Evolutionary conservation across 2,329 filamentous ascomycete species (phyloP).

Genomic region (Thielaviopsis ethacetica): DNA sequence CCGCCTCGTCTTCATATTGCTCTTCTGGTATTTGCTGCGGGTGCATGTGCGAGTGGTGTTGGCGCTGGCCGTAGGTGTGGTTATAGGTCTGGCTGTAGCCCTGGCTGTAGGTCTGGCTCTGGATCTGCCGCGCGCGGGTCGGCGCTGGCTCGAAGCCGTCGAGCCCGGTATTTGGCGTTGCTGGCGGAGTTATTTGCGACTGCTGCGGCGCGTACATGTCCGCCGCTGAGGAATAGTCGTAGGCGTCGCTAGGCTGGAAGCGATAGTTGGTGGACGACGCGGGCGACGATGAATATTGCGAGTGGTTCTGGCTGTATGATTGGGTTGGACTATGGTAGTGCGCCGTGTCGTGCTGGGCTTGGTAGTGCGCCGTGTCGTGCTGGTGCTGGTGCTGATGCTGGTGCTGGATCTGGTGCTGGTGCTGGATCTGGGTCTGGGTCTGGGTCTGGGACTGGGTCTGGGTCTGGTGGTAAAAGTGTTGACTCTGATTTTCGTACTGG

Average conservation of each 20-base stretch:
- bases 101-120: not conserved
- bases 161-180: constrained; percentile 53
- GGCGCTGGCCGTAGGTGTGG: not conserved
- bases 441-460: too few species aligned
- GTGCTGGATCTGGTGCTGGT: not conserved
- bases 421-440: too few species aligned
- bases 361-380: not conserved
- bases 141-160: constrained; percentile 33
- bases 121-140: constrained; percentile 16
- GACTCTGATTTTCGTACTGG: too few species aligned
- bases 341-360: not conserved
- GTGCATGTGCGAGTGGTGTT: not conserved
- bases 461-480: too few species aligned
- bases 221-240: constrained; percentile 15
- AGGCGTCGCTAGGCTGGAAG: constrained; percentile 9
- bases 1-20: not conserved
- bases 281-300: not conserved
- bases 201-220: constrained; percentile 25
- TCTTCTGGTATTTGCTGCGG: not conserved
- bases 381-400: not conserved
- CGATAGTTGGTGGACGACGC: constrained; percentile 14
- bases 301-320: not conserved
- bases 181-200: constrained; percentile 59
- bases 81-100: constrained; percentile 13
- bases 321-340: not conserved